A percentile compares a stretch with the other conserved stretches of the same genome.
These are phyloP conservation scores for Kazachstania martiniae DNA, from an alignment of 805 yeast genomes.

Conservation along the genomic window DNA sequence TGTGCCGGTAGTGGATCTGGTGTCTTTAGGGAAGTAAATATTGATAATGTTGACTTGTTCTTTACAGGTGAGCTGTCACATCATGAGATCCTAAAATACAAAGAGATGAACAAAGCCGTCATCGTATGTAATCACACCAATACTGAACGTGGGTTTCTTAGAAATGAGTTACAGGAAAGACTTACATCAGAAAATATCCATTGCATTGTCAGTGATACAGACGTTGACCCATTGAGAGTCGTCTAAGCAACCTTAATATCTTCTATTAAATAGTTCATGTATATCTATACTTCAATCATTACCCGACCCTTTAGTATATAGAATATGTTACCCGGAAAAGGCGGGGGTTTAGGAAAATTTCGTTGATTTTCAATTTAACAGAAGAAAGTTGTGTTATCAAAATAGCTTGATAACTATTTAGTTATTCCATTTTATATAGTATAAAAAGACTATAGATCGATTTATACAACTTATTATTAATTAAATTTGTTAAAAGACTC, in stretches of 20 bases:
- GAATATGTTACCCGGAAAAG: no score
- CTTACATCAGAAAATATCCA: constrained; percentile 36
- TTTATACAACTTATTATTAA: not conserved
- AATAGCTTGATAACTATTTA: no score
- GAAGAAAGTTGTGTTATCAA: no score
- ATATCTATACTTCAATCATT: no score
- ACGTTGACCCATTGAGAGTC: constrained; percentile 48
- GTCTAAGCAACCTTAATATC: constrained; percentile 2
- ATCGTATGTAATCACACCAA: constrained; percentile 83
- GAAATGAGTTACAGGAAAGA: constrained; percentile 31
- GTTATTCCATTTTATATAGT: no score
- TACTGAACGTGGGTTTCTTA: constrained; percentile 80
- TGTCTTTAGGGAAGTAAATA: constrained; percentile 35
- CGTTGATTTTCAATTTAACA: no score
- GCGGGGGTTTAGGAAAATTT: no score
- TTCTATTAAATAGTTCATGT: no score
- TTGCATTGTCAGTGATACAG: constrained; percentile 43
- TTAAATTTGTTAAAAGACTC: not conserved
- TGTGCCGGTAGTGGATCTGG: constrained; percentile 95
- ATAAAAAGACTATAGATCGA: not conserved
- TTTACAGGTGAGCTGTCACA: constrained; percentile 92
- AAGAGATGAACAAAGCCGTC: constrained; percentile 62
- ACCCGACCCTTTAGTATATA: no score
- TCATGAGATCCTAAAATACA: constrained; percentile 70
- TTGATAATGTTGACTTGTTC: constrained; percentile 49